Evolutionary conservation across 805 yeast species (phyloP).

Genomic region (Hermanozyma aechmeae): DNA sequence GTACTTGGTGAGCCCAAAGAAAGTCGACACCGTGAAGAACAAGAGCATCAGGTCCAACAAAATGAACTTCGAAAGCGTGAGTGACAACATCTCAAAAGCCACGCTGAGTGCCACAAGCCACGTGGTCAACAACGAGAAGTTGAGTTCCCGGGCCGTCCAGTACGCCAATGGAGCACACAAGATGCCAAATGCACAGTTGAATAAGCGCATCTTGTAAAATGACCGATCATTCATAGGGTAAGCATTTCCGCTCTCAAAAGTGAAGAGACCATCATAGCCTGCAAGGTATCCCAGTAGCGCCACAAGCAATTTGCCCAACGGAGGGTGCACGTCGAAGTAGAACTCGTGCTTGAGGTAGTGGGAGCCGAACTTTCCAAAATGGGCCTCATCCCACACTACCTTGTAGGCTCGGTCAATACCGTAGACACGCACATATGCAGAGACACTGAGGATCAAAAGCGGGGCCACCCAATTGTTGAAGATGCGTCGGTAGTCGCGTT

Average conservation of each 20-base stretch:
- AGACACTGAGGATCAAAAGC: slow-evolving; percentile 5
- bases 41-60: slow-evolving; percentile 68
- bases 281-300: slow-evolving; percentile 74
- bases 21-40: slow-evolving; percentile 53
- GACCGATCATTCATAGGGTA: slow-evolving; percentile 53
- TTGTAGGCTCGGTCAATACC: slow-evolving; percentile 45
- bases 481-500: background rate
- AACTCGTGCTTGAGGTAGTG: slow-evolving; percentile 71
- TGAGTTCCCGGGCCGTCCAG: slow-evolving; percentile 26
- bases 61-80: slow-evolving; percentile 66
- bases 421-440: slow-evolving; percentile 41
- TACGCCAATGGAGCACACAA: slow-evolving; percentile 64
- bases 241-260: slow-evolving; percentile 54
- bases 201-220: slow-evolving; percentile 57
- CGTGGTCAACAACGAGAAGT: slow-evolving; percentile 26
- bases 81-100: slow-evolving; percentile 57
- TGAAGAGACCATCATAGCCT: slow-evolving; percentile 75
- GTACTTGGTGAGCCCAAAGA: slow-evolving; percentile 31
- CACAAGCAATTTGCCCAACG: slow-evolving; percentile 72
- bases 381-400: slow-evolving; percentile 89
- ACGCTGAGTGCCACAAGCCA: slow-evolving; percentile 57
- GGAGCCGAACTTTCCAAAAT: slow-evolving; percentile 81
- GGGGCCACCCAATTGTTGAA: slow-evolving; percentile 1
- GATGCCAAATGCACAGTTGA: slow-evolving; percentile 62
- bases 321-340: slow-evolving; percentile 84